phyloP scores from a whole-genome alignment of 2,329 filamentous ascomycete species.

The Fusarium anthophilum region DNA sequence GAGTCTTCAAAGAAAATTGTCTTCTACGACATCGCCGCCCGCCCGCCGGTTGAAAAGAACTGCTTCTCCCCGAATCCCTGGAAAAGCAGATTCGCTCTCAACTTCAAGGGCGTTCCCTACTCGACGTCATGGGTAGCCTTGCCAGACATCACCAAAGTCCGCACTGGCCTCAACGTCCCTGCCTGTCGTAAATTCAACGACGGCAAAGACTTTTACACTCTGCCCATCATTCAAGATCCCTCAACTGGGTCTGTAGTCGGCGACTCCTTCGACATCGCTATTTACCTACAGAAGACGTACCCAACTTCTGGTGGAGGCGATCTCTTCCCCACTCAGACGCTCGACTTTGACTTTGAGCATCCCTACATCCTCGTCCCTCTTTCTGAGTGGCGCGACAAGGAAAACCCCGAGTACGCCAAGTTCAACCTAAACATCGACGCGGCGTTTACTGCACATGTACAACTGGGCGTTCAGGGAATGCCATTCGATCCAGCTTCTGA shows the following conservation, averaged over 20 bases:
- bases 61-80: slow-evolving; percentile 46
- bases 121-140: slow-evolving; percentile 60
- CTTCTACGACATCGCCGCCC: slow-evolving; percentile 56
- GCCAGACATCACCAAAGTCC: slow-evolving; percentile 60
- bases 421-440: slow-evolving; percentile 67
- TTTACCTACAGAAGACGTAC: slow-evolving; percentile 64
- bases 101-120: slow-evolving; percentile 52
- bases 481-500: slow-evolving; percentile 62
- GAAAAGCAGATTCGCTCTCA: slow-evolving; percentile 51
- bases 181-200: slow-evolving; percentile 64
- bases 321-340: slow-evolving; percentile 57
- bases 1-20: slow-evolving; percentile 29
- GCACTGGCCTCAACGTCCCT: slow-evolving; percentile 55
- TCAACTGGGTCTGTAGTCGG: slow-evolving; percentile 56
- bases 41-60: slow-evolving; percentile 42
- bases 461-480: slow-evolving; percentile 53
- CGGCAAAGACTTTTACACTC: slow-evolving; percentile 67
- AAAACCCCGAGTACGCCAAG: slow-evolving; percentile 51
- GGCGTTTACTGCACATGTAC: slow-evolving; percentile 58
- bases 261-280: slow-evolving; percentile 73
- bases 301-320: slow-evolving; percentile 55
- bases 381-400: slow-evolving; percentile 42
- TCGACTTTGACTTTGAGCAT: slow-evolving; percentile 51
- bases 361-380: slow-evolving; percentile 45
- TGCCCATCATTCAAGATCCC: slow-evolving; percentile 65